Evolutionary conservation across 768 basidiomycete species (phyloP), one percentile per base, ranked within the genome.

Genomic region (Podaxis carcinomalis): DNA sequence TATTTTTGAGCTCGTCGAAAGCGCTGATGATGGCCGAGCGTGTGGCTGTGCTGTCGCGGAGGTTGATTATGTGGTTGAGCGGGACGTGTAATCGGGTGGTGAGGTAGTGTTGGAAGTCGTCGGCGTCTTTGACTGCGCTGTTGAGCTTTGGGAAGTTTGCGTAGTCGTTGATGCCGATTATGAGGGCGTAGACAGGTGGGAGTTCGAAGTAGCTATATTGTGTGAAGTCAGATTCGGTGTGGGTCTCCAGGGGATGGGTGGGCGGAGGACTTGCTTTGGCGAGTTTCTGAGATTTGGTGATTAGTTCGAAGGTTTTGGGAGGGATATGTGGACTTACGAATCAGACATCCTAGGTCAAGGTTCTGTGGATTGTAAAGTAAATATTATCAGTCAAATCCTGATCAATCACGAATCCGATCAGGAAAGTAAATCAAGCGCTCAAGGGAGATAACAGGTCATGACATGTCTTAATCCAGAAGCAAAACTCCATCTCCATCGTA

Each of bases 81-180:
- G 76, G 71, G 3, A 79, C 74, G 0, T 63, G 36, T 13, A 80
- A 66, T 4, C 62, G 57, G 1, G 66, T 55, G 32, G 61, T 60
- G 14, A 82, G 64, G 62, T 73, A 80, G 1, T 65, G 37, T 51
- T 71, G 69, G 50, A 82, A 69, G 5, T 70, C 70, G 59, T 76
- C 68, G 0, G 80, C 80, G 59, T 82, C 81, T 5, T 66, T 63
- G 5, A 74, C 73, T 4, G 78, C 78, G 19, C 73, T 75, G 9
- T 42, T 57, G 52, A 81, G 73, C 51, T 73, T 65, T 4, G 27
- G 23, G 58, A 69, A 67, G 4, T 65, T 62, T 32, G 23, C 36
- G 52, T 81, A 81, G 44, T 70, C 40, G 59, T 80, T 73, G 52
- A 81, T 80, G 11, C 79, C 80, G 44, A 81, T 76, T 52, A 79